Base-by-base conservation (phyloP, 2,329 filamentous ascomycete genomes). In the Cladophialophora carrionii region DNA sequence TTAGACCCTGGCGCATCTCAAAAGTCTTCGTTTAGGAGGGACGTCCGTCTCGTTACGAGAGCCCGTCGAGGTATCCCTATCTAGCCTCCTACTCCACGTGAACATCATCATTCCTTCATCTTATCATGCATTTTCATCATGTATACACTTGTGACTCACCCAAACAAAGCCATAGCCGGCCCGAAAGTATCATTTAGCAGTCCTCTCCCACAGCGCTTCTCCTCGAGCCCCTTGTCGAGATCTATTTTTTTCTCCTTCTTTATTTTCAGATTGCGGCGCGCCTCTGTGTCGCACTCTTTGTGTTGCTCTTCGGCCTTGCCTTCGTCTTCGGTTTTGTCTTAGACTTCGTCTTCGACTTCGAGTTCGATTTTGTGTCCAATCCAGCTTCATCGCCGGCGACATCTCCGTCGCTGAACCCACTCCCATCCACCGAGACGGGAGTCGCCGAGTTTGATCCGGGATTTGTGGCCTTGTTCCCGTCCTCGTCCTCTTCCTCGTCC, bases 341-440 rank as follows among this genome's bases (percentile, higher is more conserved):
- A 34, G 26, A 14, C 52, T 32, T 62, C 53, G 52, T 20, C n/a
- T 20, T 61, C 26, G 48, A 3, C 10, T 8, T 24, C 29, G 48
- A 10, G 26, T 58, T 62, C 46, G 48, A 32, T 10, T 29, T 63
- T 31, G 48, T 51, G 4, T 17, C 1, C 32, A 59, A 22, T 8
- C 32, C 17, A n/a, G 37, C 54, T 43, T 62, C 63, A 37, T 65
- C 59, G 17, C 51, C 63, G 1, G 49, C 59, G 54, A 79, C 79
- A 54, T 78, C 77, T 55, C 80, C 78, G 10, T 68, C 55, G 20
- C 59, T 58, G 26, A 56, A 53, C 4, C 53, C 20, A 57, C n/a
- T 41, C 29, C 58, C 57, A 66, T 68, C 10, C 54, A 43, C 17
- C 37, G 17, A 43, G 37, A 20, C 17, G 37, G 37, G 17, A 43